Conservation (phyloP, 1,284 basidiomycete genomes). For the Apiotrichum domesticum region DNA sequence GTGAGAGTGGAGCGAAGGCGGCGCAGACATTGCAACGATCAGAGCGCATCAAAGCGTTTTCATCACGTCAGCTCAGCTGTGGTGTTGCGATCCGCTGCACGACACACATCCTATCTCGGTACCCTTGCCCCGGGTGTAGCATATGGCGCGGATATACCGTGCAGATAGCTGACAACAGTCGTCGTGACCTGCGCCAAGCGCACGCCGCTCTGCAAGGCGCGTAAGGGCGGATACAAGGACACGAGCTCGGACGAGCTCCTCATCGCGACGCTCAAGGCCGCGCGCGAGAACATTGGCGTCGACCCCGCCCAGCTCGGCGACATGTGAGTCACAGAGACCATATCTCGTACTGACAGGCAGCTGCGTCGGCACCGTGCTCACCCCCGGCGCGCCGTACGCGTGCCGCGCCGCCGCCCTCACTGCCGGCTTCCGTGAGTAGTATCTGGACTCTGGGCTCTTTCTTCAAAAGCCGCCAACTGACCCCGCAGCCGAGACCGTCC, state of each 20-base stretch:
- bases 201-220: constrained; percentile 24
- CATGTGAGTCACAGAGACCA: constrained; percentile 5
- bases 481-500: constrained; percentile 41
- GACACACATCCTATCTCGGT: no score
- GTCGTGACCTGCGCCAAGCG: constrained; percentile 23
- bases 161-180: constrained; percentile 8
- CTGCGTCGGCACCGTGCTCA: constrained; percentile 13
- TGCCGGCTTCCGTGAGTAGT: constrained; percentile 15
- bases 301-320: constrained; percentile 18
- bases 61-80: no score
- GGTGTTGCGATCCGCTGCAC: no score
- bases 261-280: constrained; percentile 17
- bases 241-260: constrained; percentile 22
- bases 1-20: no score
- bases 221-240: constrained; percentile 24
- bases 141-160: no score
- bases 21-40: no score
- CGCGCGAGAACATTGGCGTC: constrained; percentile 19
- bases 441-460: no score
- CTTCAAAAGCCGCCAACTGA: no score
- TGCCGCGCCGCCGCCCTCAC: constrained; percentile 11
- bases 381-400: constrained; percentile 13
- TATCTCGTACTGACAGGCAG: neutral
- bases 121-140: no score
- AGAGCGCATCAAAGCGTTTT: no score